Conservation (phyloP, 441 rosid genomes). For the Adansonia madagascariensis region DNA sequence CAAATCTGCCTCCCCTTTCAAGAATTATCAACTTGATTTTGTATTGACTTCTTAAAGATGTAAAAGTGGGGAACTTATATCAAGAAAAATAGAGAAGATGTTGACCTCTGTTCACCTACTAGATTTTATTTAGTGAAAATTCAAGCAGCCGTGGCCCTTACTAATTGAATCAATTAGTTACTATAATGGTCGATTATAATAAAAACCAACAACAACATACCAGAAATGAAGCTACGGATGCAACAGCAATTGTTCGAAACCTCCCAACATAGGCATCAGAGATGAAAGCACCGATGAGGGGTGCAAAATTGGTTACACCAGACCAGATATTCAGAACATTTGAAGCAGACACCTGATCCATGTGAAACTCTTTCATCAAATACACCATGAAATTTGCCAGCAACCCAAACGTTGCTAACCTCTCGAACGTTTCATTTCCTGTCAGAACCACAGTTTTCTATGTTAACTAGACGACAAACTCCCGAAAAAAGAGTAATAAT, state of each 20-base stretch:
- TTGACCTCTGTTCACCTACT: neutral
- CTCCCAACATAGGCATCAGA: conserved; percentile 61
- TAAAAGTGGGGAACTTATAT: neutral
- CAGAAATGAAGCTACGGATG: conserved; percentile 58
- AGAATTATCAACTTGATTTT: neutral
- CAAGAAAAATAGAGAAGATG: neutral
- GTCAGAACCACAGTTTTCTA: conserved; percentile 14
- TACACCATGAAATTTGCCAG: conserved; percentile 78
- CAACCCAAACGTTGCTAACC: conserved; percentile 69
- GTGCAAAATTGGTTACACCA: conserved; percentile 69
- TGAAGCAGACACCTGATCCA: conserved; percentile 67
- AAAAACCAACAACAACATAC: conserved; percentile 33
- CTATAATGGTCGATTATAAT: neutral
- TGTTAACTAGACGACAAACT: neutral
- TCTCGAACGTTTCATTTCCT: conserved; percentile 88
- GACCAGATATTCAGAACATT: conserved; percentile 62
- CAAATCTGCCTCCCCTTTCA: neutral
- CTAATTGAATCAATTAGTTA: neutral
- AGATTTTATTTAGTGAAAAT: neutral
- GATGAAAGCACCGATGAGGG: conserved; percentile 68
- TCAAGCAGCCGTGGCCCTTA: neutral
- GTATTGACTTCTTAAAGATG: too few relatives aligned
- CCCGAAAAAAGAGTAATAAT: too few relatives aligned
- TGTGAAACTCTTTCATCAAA: conserved; percentile 52
- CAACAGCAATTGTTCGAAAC: conserved; percentile 61